phyloP scores from a whole-genome alignment of 2,329 filamentous ascomycete species.

The Colletotrichum simmondsii region DNA sequence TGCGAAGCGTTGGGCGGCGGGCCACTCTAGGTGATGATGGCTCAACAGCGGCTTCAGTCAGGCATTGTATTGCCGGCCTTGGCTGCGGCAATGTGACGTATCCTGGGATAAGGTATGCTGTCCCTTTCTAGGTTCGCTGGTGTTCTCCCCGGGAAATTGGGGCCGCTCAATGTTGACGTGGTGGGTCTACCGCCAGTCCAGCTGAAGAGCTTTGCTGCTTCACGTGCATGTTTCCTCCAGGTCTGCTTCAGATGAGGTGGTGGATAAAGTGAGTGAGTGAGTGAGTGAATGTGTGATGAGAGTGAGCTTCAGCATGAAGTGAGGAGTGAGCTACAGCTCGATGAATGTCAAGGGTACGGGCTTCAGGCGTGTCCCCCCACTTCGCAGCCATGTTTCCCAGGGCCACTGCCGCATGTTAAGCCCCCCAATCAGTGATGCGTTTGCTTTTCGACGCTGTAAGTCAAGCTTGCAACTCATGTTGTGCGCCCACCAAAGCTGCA shows the following conservation, averaged over 20 bases:
- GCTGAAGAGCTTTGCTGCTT: slow-evolving; percentile 16
- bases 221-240: slow-evolving; percentile 13
- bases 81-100: slow-evolving; percentile 22
- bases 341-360: neutral
- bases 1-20: neutral
- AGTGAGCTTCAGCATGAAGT: neutral
- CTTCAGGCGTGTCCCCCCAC: slow-evolving; percentile 1
- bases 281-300: neutral
- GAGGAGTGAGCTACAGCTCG: neutral
- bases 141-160: neutral
- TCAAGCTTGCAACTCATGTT: slow-evolving; percentile 15
- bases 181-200: slow-evolving; percentile 16
- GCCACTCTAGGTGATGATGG: neutral
- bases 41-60: slow-evolving; percentile 11
- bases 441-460: neutral
- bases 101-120: neutral
- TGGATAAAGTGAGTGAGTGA: neutral
- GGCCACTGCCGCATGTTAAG: neutral
- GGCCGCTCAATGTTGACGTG: slow-evolving; percentile 10
- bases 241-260: neutral
- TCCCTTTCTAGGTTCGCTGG: neutral
- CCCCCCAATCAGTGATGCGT: slow-evolving; percentile 25
- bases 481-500: slow-evolving; percentile 19
- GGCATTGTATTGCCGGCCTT: slow-evolving; percentile 7
- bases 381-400: slow-evolving; percentile 8